A percentile compares a stretch with the other conserved stretches of the same genome.
phyloP scores from a whole-genome alignment of 495 filamentous ascomycete species.

The Hypoxylon rickii region DNA sequence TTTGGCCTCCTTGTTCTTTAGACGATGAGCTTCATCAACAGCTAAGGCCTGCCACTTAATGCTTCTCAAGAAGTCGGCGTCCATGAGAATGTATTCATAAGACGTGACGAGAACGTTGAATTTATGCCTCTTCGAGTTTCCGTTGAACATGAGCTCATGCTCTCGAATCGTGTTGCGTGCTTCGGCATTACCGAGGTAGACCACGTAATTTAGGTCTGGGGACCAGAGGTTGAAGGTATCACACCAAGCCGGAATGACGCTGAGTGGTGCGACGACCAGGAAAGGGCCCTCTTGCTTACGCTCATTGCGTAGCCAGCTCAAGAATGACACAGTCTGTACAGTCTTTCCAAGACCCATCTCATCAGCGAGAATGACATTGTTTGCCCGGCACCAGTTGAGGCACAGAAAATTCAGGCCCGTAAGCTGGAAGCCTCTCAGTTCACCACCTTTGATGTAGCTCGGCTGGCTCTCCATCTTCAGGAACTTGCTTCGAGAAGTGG shows the following conservation, averaged over 20 bases:
- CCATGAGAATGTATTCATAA: conserved; percentile 88
- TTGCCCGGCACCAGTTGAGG: conserved; percentile 87
- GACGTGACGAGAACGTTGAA: conserved; percentile 96
- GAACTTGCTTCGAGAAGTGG: conserved; percentile 73
- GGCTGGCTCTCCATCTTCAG: conserved; percentile 76
- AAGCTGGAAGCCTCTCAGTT: conserved; percentile 92
- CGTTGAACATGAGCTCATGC: conserved; percentile 83
- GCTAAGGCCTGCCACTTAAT: conserved; percentile 98
- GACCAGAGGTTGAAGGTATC: conserved; percentile 98
- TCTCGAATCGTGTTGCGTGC: conserved; percentile 82
- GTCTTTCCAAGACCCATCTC: conserved; percentile 99
- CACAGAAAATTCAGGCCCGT: conserved; percentile 92
- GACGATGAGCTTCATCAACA: conserved; percentile 93
- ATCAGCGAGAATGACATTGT: conserved; percentile 95
- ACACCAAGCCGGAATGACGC: conserved; percentile 95
- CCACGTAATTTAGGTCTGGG: conserved; percentile 94
- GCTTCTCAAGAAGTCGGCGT: conserved; percentile 74
- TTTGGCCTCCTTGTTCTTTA: conserved; percentile 95
- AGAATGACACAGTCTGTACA: conserved; percentile 94
- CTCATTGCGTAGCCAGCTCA: conserved; percentile 97
- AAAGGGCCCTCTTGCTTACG: conserved; percentile 90
- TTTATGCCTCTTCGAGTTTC: conserved; percentile 80
- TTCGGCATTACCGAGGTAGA: conserved; percentile 86
- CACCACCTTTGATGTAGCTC: conserved; percentile 79
- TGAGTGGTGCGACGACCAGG: conserved; percentile 91